A percentile compares a stretch with the other conserved stretches of the same genome.
phyloP scores from a whole-genome alignment of 139 green algal genomes.

The Haematococcus sp. region DNA sequence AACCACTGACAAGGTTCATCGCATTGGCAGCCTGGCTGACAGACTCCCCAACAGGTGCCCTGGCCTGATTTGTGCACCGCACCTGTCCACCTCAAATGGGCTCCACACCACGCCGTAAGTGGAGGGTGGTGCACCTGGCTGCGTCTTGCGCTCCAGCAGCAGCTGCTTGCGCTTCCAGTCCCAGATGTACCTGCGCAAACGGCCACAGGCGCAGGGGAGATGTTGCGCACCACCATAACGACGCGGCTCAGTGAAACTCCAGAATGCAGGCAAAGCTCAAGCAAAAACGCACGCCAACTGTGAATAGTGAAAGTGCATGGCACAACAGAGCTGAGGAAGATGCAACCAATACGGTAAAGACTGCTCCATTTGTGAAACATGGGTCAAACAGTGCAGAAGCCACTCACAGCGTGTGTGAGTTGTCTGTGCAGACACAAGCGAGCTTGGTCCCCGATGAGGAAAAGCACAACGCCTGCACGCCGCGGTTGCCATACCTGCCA shows the following conservation, averaged over 20 bases:
- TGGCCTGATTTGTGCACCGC: neutral
- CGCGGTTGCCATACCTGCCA: slow-evolving; percentile 47
- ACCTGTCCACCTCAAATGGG: slow-evolving; percentile 45
- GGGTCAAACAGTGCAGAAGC: slow-evolving; percentile 8
- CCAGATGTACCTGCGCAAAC: slow-evolving; percentile 10
- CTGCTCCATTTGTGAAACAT: too few species aligned
- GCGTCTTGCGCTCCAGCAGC: slow-evolving; percentile 49
- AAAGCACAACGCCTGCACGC: slow-evolving; percentile 48
- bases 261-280: neutral
- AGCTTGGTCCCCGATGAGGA: slow-evolving; percentile 46
- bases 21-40: too few species aligned
- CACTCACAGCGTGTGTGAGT: slow-evolving; percentile 48
- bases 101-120: slow-evolving; percentile 65
- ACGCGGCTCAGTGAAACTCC: neutral
- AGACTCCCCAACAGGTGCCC: too few species aligned
- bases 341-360: too few species aligned
- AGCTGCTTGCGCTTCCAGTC: slow-evolving; percentile 9
- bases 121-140: slow-evolving; percentile 42
- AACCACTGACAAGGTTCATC: neutral
- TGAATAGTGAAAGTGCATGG: too few species aligned
- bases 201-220: neutral
- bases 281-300: neutral
- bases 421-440: slow-evolving; percentile 44
- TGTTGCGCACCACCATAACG: neutral
- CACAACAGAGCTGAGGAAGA: too few species aligned